phyloP scores from a whole-genome alignment of 2,329 filamentous ascomycete genomes.

The Paramyrothecium sp. region DNA sequence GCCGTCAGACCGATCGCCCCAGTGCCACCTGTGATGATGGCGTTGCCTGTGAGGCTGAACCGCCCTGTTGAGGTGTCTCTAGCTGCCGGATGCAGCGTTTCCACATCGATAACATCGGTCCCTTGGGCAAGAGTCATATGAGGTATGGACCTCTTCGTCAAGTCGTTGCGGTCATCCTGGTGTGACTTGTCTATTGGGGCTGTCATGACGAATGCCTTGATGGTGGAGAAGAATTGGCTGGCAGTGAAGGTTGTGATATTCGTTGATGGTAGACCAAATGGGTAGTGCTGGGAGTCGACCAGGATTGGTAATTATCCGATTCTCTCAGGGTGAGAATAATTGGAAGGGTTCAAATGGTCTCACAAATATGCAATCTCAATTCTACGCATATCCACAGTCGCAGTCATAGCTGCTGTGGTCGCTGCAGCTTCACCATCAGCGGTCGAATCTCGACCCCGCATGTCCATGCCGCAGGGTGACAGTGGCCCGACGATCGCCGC shows the following conservation, averaged over 20 bases:
- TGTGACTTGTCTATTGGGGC: background rate
- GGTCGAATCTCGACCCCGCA: background rate
- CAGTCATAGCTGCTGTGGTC: too few species aligned
- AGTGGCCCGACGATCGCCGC: background rate
- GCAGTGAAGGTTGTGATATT: too few species aligned
- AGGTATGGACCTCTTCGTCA: slow-evolving; percentile 21
- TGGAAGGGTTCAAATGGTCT: too few species aligned
- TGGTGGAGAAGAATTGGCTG: background rate
- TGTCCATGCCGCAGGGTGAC: background rate
- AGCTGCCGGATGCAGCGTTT: slow-evolving; percentile 2
- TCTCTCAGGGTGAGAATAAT: too few species aligned
- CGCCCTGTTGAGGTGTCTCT: slow-evolving; percentile 16
- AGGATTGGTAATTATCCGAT: too few species aligned
- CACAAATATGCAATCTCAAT: too few species aligned
- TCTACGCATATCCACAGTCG: too few species aligned
- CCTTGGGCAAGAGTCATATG: slow-evolving; percentile 21
- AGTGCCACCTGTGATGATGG: slow-evolving; percentile 48
- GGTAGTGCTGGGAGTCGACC: too few species aligned
- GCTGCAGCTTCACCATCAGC: too few species aligned
- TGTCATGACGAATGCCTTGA: background rate
- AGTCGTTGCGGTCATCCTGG: slow-evolving; percentile 11
- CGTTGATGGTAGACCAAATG: too few species aligned
- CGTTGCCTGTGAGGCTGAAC: slow-evolving; percentile 29
- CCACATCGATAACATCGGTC: slow-evolving; percentile 1
- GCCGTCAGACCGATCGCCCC: slow-evolving; percentile 40